Base-by-base conservation (phyloP, 495 filamentous ascomycete genomes). In the Filosporella fistucella region DNA sequence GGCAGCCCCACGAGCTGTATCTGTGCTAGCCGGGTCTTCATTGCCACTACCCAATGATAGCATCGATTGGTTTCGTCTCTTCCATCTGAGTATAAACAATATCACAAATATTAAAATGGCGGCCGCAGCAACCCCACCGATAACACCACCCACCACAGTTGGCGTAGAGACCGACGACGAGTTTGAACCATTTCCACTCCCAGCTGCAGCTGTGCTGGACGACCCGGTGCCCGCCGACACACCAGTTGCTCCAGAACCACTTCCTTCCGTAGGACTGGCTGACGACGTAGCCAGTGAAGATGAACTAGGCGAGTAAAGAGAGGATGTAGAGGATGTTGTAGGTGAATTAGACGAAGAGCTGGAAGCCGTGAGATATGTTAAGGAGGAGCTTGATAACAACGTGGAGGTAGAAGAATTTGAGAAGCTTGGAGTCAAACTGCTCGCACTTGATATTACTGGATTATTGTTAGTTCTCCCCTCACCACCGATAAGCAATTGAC, bases 71-170 rank as follows among this genome's bases (percentile, higher is more conserved):
- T 68, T 61, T 43, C 63, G 66, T 45, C 68, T 76, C 62, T 68
- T 75, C 66, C 82, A 81, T 47, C 75, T 70, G 14, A 84, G 56
- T 32, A 82, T 42, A 51, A 70, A 68, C 32, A 85, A 67, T 0
- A 78, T 55, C 34, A 81, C 42, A 10, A 84, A 49, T 7, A 83
- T 51, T 37, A 86, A 51, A 24, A 85, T 53, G 8, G 80, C 76
- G 10, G 83, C 62, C 14, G 81, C 84, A 34, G 83, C 81, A 30
- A 86, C 64, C 29, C 79, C 75, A 18, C 84, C 84, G 7, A 86
- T 68, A 10, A 88, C 79, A 22, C 84, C 77, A 14, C 84, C 84
- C 6, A 83, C 78, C 18, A 87, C 39, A n/a, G 52, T 40, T n/a
- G 51, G 42, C 21, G 57, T 54, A 16, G 57, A 46, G 28, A 52